A percentile compares a stretch with the other conserved stretches of the same genome.
These are phyloP conservation scores for Saprolegnia diclina DNA, from an alignment of 352 stramenopile genomes.

Conservation along the genomic window DNA sequence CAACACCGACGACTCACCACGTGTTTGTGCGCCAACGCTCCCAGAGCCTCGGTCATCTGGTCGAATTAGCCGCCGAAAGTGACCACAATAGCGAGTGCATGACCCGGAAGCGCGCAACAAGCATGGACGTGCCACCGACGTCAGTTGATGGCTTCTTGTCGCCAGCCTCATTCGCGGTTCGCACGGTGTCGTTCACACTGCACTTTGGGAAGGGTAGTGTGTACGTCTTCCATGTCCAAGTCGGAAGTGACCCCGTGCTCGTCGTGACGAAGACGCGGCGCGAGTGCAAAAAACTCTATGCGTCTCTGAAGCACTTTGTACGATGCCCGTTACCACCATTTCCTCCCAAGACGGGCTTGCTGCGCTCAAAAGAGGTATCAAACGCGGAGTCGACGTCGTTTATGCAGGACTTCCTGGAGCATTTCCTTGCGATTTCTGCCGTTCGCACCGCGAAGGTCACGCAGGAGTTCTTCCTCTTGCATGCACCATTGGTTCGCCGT, in stretches of 20 bases:
- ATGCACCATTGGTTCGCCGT: not conserved
- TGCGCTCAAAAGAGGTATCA: not conserved
- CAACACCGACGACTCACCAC: not conserved
- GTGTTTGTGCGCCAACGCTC: not conserved
- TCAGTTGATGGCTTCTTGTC: too few species aligned
- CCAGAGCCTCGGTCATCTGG: not conserved
- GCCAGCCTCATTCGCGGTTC: not conserved
- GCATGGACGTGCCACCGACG: not conserved
- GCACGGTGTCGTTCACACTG: not conserved
- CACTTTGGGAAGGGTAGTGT: not conserved
- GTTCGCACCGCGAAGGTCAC: not conserved
- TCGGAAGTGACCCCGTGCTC: not conserved
- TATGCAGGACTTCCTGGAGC: slow-evolving; percentile 22
- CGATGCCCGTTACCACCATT: slow-evolving; percentile 1
- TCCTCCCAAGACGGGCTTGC: slow-evolving; percentile 12
- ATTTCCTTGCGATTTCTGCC: not conserved
- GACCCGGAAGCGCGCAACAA: not conserved
- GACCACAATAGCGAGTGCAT: not conserved
- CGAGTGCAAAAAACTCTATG: slow-evolving; percentile 15
- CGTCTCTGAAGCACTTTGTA: not conserved
- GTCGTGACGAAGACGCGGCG: not conserved
- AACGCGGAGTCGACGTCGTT: slow-evolving; percentile 14
- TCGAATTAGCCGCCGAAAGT: not conserved
- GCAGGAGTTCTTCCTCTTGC: slow-evolving; percentile 8
- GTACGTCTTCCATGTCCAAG: slow-evolving; percentile 10